phyloP scores from a whole-genome alignment of 768 basidiomycete species.

The Kwoniella europaea region DNA sequence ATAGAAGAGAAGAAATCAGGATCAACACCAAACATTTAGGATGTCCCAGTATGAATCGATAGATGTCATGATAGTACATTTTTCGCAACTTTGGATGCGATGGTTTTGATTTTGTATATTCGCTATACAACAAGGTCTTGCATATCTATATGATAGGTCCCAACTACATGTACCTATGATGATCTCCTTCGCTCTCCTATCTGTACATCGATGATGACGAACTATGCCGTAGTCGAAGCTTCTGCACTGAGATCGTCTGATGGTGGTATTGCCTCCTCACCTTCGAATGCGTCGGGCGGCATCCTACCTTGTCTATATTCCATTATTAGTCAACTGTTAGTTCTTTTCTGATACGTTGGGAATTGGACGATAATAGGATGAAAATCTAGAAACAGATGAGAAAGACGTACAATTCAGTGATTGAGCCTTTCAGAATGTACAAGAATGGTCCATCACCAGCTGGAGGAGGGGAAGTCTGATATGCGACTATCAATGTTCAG shows the following conservation, averaged over 20 bases:
- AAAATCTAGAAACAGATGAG: not conserved
- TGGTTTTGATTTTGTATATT: no score
- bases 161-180: no score
- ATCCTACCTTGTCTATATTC: constrained; percentile 77
- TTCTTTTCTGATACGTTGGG: no score
- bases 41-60: no score
- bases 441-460: constrained; percentile 76
- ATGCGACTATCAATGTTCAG: constrained; percentile 63
- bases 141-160: no score
- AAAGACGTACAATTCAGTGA: constrained; percentile 67
- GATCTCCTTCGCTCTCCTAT: not conserved
- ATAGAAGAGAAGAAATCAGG: no score
- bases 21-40: no score
- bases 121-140: no score
- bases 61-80: no score
- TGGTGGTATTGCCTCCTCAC: constrained; percentile 40
- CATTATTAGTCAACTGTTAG: not conserved
- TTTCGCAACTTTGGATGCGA: no score
- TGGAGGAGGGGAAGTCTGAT: constrained; percentile 78
- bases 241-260: constrained; percentile 4
- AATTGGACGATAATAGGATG: no score
- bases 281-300: constrained; percentile 79
- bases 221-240: not conserved
- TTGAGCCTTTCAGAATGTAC: constrained; percentile 78
- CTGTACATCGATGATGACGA: not conserved